phyloP scores from a whole-genome alignment of 2,329 filamentous ascomycete species.

The Exophiala sp. region DNA sequence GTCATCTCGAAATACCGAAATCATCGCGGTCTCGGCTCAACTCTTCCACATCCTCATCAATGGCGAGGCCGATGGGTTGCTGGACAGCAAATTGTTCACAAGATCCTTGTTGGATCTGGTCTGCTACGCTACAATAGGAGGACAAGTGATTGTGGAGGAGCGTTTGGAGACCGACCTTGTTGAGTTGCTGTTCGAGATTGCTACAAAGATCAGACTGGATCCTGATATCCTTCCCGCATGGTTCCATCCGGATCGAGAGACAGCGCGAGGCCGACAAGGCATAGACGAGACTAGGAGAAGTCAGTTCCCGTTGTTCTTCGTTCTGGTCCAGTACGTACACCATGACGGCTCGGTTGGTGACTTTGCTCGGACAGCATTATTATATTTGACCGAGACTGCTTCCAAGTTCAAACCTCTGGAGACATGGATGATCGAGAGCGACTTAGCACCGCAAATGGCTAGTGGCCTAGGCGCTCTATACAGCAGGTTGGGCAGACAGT shows the following conservation, averaged over 20 bases:
- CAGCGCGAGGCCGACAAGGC: conserved; percentile 40
- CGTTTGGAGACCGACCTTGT: conserved; percentile 87
- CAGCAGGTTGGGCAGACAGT: conserved; percentile 67
- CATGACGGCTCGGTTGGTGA: conserved; percentile 92
- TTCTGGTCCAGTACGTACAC: conserved; percentile 94
- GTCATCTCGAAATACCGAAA: conserved; percentile 76
- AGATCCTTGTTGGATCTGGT: conserved; percentile 83
- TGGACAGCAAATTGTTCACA: conserved; percentile 82
- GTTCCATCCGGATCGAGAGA: conserved; percentile 66
- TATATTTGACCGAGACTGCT: conserved; percentile 94
- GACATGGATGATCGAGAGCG: conserved; percentile 95
- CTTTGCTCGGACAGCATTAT: conserved; percentile 86
- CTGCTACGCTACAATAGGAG: conserved; percentile 60
- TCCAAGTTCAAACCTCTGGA: conserved; percentile 78
- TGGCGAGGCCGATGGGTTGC: conserved; percentile 92
- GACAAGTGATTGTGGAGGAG: conserved; percentile 61
- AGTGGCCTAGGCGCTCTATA: conserved; percentile 81
- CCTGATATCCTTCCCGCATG: conserved; percentile 83
- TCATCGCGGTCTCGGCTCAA: conserved; percentile 78
- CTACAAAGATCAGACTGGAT: conserved; percentile 89
- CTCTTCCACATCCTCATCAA: conserved; percentile 92
- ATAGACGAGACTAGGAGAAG: conserved; percentile 81
- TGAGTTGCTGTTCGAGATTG: conserved; percentile 91
- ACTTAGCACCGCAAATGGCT: conserved; percentile 94
- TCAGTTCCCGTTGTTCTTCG: conserved; percentile 93